Base-by-base conservation (phyloP, 2,329 filamentous ascomycete species). In the Trichocomaceae sp. region DNA sequence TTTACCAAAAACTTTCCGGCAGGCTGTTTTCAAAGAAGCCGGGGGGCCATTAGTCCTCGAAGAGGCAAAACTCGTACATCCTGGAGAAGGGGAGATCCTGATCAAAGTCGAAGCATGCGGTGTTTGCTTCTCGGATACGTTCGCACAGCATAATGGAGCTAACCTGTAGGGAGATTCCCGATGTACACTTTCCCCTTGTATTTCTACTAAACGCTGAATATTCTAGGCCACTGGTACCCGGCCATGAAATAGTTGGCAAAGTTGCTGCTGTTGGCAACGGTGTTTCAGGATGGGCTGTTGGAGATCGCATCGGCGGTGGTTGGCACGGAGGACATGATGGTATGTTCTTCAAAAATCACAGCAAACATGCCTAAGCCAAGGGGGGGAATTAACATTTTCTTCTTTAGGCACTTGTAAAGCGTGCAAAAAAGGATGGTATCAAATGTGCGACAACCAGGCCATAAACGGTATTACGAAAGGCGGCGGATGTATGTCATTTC, bases 21-120 rank as follows among this genome's bases (percentile, higher is more conserved):
- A 82, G 3, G 84, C 83, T 48, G 75, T 86, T 55, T 72, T 88
- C 61, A 77, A 80, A 54, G 74, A 77, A 55, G 66, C 72, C 23
- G 76, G 78, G 55, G 71, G 69, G 2, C 77, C 81, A 0, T 75
- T 86, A 59, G 71, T 71, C 2, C 72, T 90, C 59, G 78, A 83
- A 59, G 80, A 88, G 2, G 64, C 85, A 3, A 74, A 79, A 17
- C 75, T 90, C 41, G 75, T 79, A 56, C 66, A 74, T 33, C 85
- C 85, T 1, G 70, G 76, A 6, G 66, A 75, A 0, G 78, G 79
- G 17, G 76, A 88, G 62, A 72, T 90, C 2, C 78, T 90, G 23
- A 77, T 88, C 68, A 89, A 89, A 67, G 80, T 88, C 2, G 73
- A 83, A 8, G 86, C 86, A 5, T 88, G 83, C 61, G 87, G 87